A percentile compares a stretch with the other conserved stretches of the same genome.
Evolutionary conservation across 345 rosid species (phyloP).

Genomic region (Microcos paniculata): DNA sequence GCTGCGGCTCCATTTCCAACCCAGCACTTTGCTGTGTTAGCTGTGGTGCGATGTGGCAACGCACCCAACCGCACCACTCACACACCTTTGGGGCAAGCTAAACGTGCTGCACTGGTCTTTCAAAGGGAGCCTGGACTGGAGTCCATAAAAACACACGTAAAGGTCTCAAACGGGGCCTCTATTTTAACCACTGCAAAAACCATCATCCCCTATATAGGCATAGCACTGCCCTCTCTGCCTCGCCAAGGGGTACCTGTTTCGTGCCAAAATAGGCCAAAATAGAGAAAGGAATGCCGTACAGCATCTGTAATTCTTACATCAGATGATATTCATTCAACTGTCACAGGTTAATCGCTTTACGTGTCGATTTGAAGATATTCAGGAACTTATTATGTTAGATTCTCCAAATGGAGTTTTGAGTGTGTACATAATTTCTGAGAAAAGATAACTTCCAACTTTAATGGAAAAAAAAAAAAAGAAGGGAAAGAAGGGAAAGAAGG

Average conservation of each 20-base stretch:
- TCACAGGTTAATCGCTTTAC: background rate
- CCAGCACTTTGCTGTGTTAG: too few species aligned
- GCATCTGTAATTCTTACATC: background rate
- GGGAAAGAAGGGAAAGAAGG: too few species aligned
- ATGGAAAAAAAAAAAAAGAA: too few species aligned
- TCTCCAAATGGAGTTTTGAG: background rate
- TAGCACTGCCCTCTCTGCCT: background rate
- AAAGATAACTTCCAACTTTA: background rate
- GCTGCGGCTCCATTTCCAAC: too few species aligned
- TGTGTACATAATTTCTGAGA: conserved; percentile 3
- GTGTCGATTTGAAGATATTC: background rate
- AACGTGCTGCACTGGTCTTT: too few species aligned
- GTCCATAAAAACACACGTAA: background rate
- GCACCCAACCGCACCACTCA: too few species aligned
- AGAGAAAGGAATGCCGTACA: background rate
- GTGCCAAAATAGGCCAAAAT: too few species aligned
- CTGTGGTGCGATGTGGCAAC: too few species aligned
- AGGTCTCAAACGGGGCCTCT: background rate
- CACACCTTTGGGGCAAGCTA: too few species aligned
- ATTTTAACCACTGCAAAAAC: background rate
- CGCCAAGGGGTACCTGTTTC: background rate
- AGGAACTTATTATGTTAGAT: background rate
- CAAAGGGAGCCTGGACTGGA: too few species aligned
- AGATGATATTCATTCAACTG: background rate
- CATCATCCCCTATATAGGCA: background rate